phyloP scores from a whole-genome alignment of 1,139 yeast species.

The Suhomyces guaymorum region DNA sequence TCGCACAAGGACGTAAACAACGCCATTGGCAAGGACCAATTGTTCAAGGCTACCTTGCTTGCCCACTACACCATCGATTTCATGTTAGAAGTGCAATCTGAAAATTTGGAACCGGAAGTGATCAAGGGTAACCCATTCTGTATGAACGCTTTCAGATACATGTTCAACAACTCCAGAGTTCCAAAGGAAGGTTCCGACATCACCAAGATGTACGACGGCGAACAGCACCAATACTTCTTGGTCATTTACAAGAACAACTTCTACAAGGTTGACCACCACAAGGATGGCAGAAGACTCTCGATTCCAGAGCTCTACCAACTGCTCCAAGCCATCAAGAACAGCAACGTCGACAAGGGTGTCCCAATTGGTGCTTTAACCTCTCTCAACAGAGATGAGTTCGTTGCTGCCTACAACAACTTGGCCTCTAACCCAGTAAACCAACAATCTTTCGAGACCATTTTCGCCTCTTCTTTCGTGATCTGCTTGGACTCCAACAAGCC shows the following conservation, averaged over 20 bases:
- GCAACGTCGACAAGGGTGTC: conserved; percentile 39
- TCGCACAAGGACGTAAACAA: conserved; percentile 70
- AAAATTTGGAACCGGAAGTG: conserved; percentile 72
- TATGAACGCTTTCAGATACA: conserved; percentile 88
- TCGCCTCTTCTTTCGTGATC: conserved; percentile 76
- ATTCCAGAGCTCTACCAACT: conserved; percentile 67
- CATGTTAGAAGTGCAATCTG: conserved; percentile 55
- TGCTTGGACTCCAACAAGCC: conserved; percentile 78
- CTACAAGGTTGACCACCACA: conserved; percentile 75
- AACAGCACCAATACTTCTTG: conserved; percentile 67
- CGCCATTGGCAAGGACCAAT: conserved; percentile 64
- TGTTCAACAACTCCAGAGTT: conserved; percentile 88
- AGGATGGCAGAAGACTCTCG: conserved; percentile 55
- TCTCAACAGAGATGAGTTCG: conserved; percentile 85
- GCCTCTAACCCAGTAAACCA: conserved; percentile 56
- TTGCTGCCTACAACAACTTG: conserved; percentile 59
- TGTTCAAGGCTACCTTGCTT: conserved; percentile 69
- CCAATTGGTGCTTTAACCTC: conserved; percentile 82
- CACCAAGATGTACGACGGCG: conserved; percentile 50
- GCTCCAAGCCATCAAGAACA: conserved; percentile 55
- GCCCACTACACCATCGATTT: conserved; percentile 58
- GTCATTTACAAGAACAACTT: conserved; percentile 78
- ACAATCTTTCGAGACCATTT: conserved; percentile 65
- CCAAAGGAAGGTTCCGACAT: conserved; percentile 65
- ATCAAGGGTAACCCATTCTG: conserved; percentile 83